Evolutionary conservation across 202 grass and related monocot genomes (phyloP).

Genomic region (Setaria italica): DNA sequence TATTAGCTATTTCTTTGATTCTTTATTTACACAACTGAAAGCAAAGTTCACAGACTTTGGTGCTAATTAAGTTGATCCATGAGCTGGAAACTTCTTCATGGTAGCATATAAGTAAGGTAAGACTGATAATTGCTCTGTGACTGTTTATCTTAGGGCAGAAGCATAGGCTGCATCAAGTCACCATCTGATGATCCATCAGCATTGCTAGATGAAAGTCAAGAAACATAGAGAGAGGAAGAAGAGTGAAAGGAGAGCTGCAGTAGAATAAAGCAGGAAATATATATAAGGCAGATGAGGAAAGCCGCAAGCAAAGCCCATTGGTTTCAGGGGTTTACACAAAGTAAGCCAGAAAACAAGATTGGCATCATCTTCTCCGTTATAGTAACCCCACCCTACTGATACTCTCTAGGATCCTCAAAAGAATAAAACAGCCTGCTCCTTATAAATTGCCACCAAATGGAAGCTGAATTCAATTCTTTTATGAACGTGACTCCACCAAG

Average conservation of each 20-base stretch:
- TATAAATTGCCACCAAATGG: conserved; percentile 35
- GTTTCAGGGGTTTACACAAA: conserved; percentile 46
- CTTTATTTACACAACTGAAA: conserved; percentile 4
- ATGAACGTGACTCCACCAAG: conserved; percentile 43
- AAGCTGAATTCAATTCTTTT: conserved; percentile 40
- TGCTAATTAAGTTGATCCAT: conserved; percentile 21
- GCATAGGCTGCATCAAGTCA: conserved; percentile 38
- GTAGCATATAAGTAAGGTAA: conserved; percentile 30
- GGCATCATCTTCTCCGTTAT: conserved; percentile 36
- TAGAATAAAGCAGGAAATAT: conserved; percentile 42
- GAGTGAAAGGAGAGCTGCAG: conserved; percentile 30
- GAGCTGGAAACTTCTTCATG: not conserved
- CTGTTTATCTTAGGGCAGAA: conserved; percentile 46
- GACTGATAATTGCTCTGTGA: conserved; percentile 35
- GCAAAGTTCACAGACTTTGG: not conserved
- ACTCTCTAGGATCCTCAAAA: conserved; percentile 15
- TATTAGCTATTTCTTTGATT: not conserved
- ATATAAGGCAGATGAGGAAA: conserved; percentile 41
- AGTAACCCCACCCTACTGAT: conserved; percentile 11
- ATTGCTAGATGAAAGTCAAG: conserved; percentile 41
- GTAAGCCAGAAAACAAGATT: conserved; percentile 33
- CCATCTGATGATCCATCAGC: conserved; percentile 29
- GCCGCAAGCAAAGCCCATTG: conserved; percentile 41
- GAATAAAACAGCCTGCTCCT: conserved; percentile 22
- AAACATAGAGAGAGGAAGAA: conserved; percentile 45